Base-by-base conservation (phyloP, 169 alveolate species). In the Cryptosporidium meleagridis region DNA sequence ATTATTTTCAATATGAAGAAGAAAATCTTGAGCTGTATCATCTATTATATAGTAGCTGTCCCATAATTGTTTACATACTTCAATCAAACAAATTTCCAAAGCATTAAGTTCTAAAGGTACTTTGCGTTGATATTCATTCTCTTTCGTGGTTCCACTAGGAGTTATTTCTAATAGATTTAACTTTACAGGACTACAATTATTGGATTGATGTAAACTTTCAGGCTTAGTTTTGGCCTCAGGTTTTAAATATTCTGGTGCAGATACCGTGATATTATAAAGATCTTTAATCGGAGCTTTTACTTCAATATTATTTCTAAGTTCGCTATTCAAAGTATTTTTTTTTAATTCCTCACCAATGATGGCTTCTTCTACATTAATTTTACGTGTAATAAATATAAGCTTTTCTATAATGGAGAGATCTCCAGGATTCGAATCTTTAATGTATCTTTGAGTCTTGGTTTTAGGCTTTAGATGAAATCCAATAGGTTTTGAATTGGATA, bases 41-140 rank as follows among this genome's bases (percentile, higher is more conserved):
- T 91, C 84, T 31, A 92, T 93, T 55, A 85, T 92, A 52, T 89
- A 92, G 70, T 86, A 91, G 67, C 91, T 93, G 45, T 91, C 91
- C 91, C 91, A 91, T 6, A 92, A 67, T 48, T 85, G 92, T 14
- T 85, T 91, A 61, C 92, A 85, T 58, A 92, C 93, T 75, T 92
- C 93, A 67, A 92, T 91, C 69, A 92, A 84, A 51, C 92, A 91
- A 10, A 92, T 70, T 73, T 92, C 95, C 53, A 92, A 85, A 45
- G 93, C 93, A 70, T 91, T 85, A 52, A 92, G 85, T 61, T 92
- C 95, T 29, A 92, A 85, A 16, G 95, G 93, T 26, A 55, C 75
- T 35, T 61, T 59, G 14, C 44, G 14, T 8, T 73, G 65, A 29
- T 53, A 2, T 26, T 55, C 67, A 55, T n/a, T 55, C 37, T 55